Conservation (phyloP, 169 alveolate species). For the Plasmodium falciparum region DNA sequence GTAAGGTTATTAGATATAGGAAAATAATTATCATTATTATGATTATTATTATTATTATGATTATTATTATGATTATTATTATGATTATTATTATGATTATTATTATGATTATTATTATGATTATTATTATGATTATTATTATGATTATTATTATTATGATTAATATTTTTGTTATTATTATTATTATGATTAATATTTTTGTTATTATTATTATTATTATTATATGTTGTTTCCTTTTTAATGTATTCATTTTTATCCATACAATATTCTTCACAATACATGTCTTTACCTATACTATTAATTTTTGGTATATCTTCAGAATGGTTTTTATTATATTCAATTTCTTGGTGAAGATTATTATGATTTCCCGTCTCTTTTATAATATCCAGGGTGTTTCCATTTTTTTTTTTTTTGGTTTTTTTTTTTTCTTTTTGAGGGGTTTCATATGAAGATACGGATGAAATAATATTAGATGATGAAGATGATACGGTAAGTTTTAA, state of each 20-base stretch:
- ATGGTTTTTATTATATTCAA: not conserved
- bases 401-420: not conserved
- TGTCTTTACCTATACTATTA: not conserved
- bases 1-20: not conserved
- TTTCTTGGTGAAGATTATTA: not conserved
- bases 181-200: not conserved
- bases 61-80: not conserved
- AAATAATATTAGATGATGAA: constrained; percentile 40
- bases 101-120: not conserved
- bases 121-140: not conserved
- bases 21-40: not conserved
- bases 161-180: not conserved
- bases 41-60: not conserved
- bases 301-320: not conserved
- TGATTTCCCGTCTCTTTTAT: not conserved
- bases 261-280: too few species aligned
- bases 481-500: constrained; percentile 4
- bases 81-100: not conserved
- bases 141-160: not conserved
- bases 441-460: constrained; percentile 47
- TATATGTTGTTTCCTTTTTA: not conserved
- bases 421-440: not conserved
- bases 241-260: too few species aligned
- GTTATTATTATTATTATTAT: not conserved
- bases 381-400: not conserved